Conservation (phyloP, 805 yeast species). For the Monosporozyma servazzii region DNA sequence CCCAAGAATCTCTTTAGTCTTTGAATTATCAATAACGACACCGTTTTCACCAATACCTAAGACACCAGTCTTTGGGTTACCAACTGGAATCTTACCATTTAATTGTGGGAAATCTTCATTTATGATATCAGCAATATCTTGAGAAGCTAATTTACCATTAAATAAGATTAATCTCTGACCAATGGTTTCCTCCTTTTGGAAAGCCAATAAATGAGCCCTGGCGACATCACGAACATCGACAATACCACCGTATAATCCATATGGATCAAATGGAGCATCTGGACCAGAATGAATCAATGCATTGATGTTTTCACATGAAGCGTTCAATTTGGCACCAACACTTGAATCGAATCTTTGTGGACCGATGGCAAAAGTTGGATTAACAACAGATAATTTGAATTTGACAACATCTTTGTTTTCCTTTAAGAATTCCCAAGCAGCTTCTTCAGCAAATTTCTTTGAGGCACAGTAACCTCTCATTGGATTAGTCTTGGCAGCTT, state of each 20-base stretch:
- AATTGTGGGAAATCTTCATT: slow-evolving; percentile 36
- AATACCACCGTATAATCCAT: slow-evolving; percentile 15
- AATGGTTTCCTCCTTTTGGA: slow-evolving; percentile 30
- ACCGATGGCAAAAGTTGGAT: slow-evolving; percentile 52
- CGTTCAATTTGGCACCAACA: slow-evolving; percentile 34
- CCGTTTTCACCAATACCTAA: slow-evolving; percentile 2
- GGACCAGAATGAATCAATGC: slow-evolving; percentile 21
- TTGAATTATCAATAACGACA: slow-evolving; percentile 11
- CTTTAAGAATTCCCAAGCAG: slow-evolving; percentile 46
- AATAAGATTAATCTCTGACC: slow-evolving; percentile 30
- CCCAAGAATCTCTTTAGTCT: slow-evolving; percentile 18
- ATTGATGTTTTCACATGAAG: slow-evolving; percentile 35
- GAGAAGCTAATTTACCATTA: slow-evolving; percentile 22
- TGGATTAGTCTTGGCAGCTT: slow-evolving; percentile 32
- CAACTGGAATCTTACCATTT: slow-evolving; percentile 37
- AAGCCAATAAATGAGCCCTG: slow-evolving; percentile 44
- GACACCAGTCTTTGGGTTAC: slow-evolving; percentile 25
- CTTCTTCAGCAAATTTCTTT: slow-evolving; percentile 51
- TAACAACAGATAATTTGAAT: slow-evolving; percentile 40
- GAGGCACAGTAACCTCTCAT: slow-evolving; percentile 45
- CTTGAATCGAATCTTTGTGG: slow-evolving; percentile 46
- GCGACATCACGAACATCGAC: slow-evolving; percentile 61
- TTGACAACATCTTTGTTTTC: slow-evolving; percentile 27
- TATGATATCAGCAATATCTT: slow-evolving; percentile 24
- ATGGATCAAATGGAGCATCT: slow-evolving; percentile 6